Evolutionary conservation across 305 asterid species (phyloP).

Genomic region (Solanum aculeatissimum): DNA sequence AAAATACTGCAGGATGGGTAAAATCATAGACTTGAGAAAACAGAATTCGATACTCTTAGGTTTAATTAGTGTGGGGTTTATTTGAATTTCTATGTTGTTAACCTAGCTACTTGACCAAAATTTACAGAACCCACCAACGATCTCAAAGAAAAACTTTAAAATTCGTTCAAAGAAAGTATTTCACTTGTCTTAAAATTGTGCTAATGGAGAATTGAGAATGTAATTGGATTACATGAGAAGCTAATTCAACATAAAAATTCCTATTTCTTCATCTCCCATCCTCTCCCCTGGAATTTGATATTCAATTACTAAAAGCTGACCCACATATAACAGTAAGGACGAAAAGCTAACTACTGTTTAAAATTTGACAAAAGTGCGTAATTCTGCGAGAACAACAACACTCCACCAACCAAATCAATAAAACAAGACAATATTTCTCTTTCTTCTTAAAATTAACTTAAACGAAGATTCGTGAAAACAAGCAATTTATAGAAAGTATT

Average conservation of each 20-base stretch:
- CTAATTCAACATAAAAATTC: neutral
- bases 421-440: neutral
- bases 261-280: neutral
- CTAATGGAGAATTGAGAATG: neutral
- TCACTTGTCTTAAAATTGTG: neutral
- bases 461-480: neutral
- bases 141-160: neutral
- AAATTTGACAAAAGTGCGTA: neutral
- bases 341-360: neutral
- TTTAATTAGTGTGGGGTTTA: neutral
- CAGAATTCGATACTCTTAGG: neutral
- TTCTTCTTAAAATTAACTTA: neutral
- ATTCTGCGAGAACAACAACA: neutral
- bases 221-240: neutral
- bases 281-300: neutral
- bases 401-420: neutral
- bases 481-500: neutral
- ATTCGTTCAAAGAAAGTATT: neutral
- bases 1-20: neutral
- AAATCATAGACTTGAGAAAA: neutral
- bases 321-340: neutral
- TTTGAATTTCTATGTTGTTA: neutral
- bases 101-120: neutral
- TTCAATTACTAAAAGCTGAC: neutral
- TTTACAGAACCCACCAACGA: neutral